Evolutionary conservation across 2,329 filamentous ascomycete species (phyloP), one percentile per base, ranked within the genome.

Genomic region (Colletotrichum caudatum): DNA sequence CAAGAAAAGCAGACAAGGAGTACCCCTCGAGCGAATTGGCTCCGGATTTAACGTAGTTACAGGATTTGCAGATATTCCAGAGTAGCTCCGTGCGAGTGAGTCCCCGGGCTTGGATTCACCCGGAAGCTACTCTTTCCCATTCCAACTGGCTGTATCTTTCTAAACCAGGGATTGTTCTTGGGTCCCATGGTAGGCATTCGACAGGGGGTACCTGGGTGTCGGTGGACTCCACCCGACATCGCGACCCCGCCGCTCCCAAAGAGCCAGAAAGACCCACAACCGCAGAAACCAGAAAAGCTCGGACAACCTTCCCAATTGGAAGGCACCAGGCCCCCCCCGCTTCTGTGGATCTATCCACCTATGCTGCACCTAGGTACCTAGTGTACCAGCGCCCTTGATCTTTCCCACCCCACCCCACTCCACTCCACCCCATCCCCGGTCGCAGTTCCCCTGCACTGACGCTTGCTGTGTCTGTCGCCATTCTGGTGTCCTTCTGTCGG

Each of bases 301-400:
- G 69, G 69, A 72, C 69, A 72, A 65, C 59, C 69, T 72, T 72
- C 69, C 60, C 66, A 72, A 64, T 70, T 72, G 69, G 69, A 72
- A 69, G 69, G 69, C 14, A 72, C 33, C 53, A 68, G 64, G 65
- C 7, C 59, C 46, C 68, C 57, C 68, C 69, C 51, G 64, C 69
- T 67, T 69, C 53, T 51, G 41, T 67, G 48, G 64, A 48, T 23
- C 35, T 46, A 61, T 12, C 61, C 51, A 64, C 62, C 62, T 20
- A 56, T 64, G 51, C 11, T 35, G 29, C 29, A 29, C 29, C 29
- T 4, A 29, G 29, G 29, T 4, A 29, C 29, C 29, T 29, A 29
- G 29, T 29, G 51, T 37, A 35, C 57, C 64, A 54, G 41, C 33
- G 41, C 33, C 66, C 46, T 63, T 51, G 46, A 41, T 60, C 39